phyloP scores from a whole-genome alignment of 1,139 yeast genomes.

The Blastobotrys elegans region DNA sequence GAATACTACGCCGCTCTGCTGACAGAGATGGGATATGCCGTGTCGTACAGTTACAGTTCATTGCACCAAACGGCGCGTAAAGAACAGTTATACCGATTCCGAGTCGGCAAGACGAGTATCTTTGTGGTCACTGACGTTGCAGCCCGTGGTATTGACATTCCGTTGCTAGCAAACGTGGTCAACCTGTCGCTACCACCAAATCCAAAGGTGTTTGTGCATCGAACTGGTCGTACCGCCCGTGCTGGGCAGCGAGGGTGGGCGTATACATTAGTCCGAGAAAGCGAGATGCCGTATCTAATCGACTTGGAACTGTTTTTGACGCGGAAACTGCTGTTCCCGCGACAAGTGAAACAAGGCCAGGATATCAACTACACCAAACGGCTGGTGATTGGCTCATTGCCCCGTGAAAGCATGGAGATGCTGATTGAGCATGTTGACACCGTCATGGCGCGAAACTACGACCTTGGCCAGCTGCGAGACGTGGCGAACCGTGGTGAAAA shows the following conservation, averaged over 20 bases:
- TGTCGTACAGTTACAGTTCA: conserved; percentile 88
- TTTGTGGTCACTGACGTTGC: conserved; percentile 98
- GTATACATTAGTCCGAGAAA: conserved; percentile 77
- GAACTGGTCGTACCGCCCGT: conserved; percentile 99
- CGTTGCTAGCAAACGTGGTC: conserved; percentile 88
- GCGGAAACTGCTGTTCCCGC: conserved; percentile 53
- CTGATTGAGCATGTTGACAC: conserved; percentile 68
- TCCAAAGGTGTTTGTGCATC: conserved; percentile 88
- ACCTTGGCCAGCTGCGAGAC: conserved; percentile 55
- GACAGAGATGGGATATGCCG: conserved; percentile 75
- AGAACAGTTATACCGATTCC: conserved; percentile 78
- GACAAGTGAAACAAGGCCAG: conserved; percentile 31
- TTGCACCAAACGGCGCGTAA: conserved; percentile 93
- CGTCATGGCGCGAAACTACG: conserved; percentile 61
- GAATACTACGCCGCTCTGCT: conserved; percentile 75
- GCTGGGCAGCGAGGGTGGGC: conserved; percentile 99
- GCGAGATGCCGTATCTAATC: conserved; percentile 81
- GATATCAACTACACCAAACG: conserved; percentile 64
- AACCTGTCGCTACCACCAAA: conserved; percentile 88
- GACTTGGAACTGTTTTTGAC: conserved; percentile 92
- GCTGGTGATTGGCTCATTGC: conserved; percentile 77
- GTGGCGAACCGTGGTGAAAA: conserved; percentile 87
- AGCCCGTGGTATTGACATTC: conserved; percentile 99
- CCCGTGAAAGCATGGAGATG: conserved; percentile 65
- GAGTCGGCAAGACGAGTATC: conserved; percentile 75